phyloP scores from a whole-genome alignment of 257 asterid species.

The Nicotiana paniculata region DNA sequence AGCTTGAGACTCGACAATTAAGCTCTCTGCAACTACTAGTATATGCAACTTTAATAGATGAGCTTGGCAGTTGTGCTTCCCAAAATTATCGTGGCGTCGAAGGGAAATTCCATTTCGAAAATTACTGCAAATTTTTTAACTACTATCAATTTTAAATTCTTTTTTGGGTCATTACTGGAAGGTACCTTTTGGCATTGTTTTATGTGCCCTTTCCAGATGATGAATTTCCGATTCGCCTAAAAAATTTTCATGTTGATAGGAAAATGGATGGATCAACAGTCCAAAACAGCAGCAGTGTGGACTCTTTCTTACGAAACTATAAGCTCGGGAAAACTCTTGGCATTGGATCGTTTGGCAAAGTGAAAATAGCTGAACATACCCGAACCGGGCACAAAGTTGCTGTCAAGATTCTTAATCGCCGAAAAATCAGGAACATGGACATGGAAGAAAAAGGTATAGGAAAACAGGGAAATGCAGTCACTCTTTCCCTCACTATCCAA shows the following conservation, averaged over 20 bases:
- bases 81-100: neutral
- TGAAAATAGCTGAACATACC: slow-evolving; percentile 78
- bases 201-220: neutral
- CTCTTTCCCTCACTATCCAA: neutral
- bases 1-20: neutral
- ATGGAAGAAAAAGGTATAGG: slow-evolving; percentile 81
- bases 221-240: neutral
- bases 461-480: neutral
- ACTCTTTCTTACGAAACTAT: slow-evolving; percentile 65
- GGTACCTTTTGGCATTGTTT: neutral
- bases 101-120: neutral
- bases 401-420: slow-evolving; percentile 87
- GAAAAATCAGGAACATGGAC: slow-evolving; percentile 56
- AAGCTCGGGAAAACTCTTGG: slow-evolving; percentile 95
- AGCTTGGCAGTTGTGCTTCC: neutral
- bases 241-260: slow-evolving; percentile 21
- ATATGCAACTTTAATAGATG: neutral
- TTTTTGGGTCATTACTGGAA: neutral
- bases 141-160: neutral
- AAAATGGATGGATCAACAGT: slow-evolving; percentile 59
- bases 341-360: slow-evolving; percentile 87
- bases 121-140: neutral
- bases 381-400: slow-evolving; percentile 86
- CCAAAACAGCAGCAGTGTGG: slow-evolving; percentile 56
- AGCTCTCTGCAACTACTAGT: neutral